These are phyloP conservation scores for Nyssa sinensis DNA, from an alignment of 148 eudicot species.

Conservation along the genomic window DNA sequence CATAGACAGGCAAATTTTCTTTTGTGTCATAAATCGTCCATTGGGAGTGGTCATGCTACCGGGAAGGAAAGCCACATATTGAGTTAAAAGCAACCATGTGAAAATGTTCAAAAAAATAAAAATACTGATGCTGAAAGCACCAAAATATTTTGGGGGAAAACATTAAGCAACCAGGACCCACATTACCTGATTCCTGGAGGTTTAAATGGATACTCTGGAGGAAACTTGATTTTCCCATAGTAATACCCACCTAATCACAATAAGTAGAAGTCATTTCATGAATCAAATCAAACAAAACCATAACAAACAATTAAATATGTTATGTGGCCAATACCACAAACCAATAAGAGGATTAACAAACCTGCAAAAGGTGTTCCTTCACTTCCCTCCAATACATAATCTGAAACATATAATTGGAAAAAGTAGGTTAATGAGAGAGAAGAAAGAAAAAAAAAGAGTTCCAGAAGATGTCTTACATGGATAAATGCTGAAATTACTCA, in stretches of 20 bases:
- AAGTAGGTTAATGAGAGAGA: not conserved
- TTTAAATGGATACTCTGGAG: slow-evolving; percentile 93
- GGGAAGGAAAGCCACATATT: not conserved
- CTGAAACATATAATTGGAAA: slow-evolving; percentile 31
- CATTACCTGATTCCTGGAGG: slow-evolving; percentile 94
- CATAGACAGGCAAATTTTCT: slow-evolving; percentile 91
- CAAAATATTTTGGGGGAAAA: not conserved
- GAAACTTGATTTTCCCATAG: slow-evolving; percentile 91
- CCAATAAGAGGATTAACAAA: slow-evolving; percentile 27
- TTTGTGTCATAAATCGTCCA: slow-evolving; percentile 88
- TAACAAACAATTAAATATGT: not conserved
- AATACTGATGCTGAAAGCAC: not conserved
- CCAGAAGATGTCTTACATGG: not conserved
- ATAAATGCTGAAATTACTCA: too few species aligned
- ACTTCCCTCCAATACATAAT: slow-evolving; percentile 97
- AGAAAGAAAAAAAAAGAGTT: not conserved
- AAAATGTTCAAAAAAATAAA: not conserved
- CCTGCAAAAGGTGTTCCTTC: slow-evolving; percentile 99
- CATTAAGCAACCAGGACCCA: slow-evolving; percentile 6
- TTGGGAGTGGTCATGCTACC: slow-evolving; percentile 95
- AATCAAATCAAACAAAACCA: slow-evolving; percentile 10
- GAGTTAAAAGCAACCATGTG: slow-evolving; percentile 6
- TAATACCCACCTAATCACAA: slow-evolving; percentile 74
- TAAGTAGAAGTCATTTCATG: slow-evolving; percentile 1
- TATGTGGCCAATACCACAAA: not conserved